These are phyloP conservation scores for Climacium dendroides DNA, from an alignment of 225 moss, liverwort and hornwort species.

Conservation along the genomic window DNA sequence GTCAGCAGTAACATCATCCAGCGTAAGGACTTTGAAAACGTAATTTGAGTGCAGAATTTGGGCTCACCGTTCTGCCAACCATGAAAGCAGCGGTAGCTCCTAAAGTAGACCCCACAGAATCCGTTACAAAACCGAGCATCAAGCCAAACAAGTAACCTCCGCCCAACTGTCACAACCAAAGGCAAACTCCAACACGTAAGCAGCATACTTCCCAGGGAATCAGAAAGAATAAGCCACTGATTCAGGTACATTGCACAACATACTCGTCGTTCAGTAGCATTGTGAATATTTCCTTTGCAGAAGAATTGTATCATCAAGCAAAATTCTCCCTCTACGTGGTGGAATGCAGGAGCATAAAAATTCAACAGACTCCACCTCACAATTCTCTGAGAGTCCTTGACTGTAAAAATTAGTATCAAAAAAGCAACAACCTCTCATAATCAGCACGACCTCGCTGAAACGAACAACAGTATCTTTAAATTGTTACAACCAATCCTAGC, in stretches of 20 bases:
- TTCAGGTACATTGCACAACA: background rate
- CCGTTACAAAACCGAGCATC: slow-evolving; percentile 52
- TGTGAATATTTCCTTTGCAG: background rate
- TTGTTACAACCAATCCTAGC: background rate
- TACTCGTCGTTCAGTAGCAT: background rate
- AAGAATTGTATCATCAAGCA: background rate
- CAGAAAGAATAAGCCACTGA: background rate
- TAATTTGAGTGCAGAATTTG: background rate
- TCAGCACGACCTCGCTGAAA: background rate
- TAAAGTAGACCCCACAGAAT: slow-evolving; percentile 59
- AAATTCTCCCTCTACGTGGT: background rate
- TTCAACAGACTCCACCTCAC: background rate
- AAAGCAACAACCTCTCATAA: background rate
- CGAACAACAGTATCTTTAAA: background rate
- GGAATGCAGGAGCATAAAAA: background rate
- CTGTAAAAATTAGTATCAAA: background rate
- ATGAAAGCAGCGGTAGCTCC: slow-evolving; percentile 75
- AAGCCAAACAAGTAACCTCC: slow-evolving; percentile 86
- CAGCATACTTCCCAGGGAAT: background rate
- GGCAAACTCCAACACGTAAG: background rate
- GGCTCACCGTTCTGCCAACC: slow-evolving; percentile 72
- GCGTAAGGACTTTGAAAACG: background rate
- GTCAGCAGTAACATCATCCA: background rate
- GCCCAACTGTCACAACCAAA: slow-evolving; percentile 47
- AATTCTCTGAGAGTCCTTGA: background rate